A percentile compares a stretch with the other conserved stretches of the same genome.
Evolutionary conservation across 495 filamentous ascomycete species (phyloP).

Genomic region (Sphaerosporella brunnea): DNA sequence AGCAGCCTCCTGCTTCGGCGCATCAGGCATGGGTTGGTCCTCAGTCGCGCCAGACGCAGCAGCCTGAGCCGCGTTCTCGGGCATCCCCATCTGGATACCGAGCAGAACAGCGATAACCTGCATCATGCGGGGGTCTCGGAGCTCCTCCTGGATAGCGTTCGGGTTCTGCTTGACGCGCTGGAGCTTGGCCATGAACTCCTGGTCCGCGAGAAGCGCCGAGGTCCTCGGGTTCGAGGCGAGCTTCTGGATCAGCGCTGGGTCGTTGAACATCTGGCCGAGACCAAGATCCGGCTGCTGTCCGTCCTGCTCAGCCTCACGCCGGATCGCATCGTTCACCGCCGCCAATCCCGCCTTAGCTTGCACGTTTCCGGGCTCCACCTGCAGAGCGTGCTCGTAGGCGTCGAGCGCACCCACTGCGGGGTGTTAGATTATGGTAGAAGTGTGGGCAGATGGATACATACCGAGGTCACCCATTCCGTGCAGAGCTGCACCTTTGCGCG

Average conservation of each 20-base stretch:
- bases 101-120: slow-evolving; percentile 86
- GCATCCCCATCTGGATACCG: slow-evolving; percentile 86
- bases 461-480: slow-evolving; percentile 71
- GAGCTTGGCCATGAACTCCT: slow-evolving; percentile 76
- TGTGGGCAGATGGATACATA: slow-evolving; percentile 27
- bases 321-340: slow-evolving; percentile 72
- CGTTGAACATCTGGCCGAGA: slow-evolving; percentile 78
- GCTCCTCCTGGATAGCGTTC: slow-evolving; percentile 54
- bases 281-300: slow-evolving; percentile 36
- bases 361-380: slow-evolving; percentile 77
- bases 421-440: background rate
- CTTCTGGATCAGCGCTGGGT: slow-evolving; percentile 76
- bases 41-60: slow-evolving; percentile 37
- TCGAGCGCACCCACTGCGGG: slow-evolving; percentile 53
- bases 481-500: slow-evolving; percentile 74
- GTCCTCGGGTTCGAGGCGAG: slow-evolving; percentile 90
- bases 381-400: slow-evolving; percentile 79
- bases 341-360: slow-evolving; percentile 78
- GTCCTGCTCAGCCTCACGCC: slow-evolving; percentile 52
- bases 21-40: slow-evolving; percentile 66
- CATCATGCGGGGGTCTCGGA: slow-evolving; percentile 79
- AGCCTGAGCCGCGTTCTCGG: slow-evolving; percentile 34
- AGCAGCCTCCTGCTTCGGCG: slow-evolving; percentile 28
- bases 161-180: slow-evolving; percentile 66
- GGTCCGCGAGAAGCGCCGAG: slow-evolving; percentile 61